Percentiles rank a stretch among this genome's conserved stretches.
phyloP scores from a whole-genome alignment of 208 protist genomes.

The Wallacemonas rigidus region DNA sequence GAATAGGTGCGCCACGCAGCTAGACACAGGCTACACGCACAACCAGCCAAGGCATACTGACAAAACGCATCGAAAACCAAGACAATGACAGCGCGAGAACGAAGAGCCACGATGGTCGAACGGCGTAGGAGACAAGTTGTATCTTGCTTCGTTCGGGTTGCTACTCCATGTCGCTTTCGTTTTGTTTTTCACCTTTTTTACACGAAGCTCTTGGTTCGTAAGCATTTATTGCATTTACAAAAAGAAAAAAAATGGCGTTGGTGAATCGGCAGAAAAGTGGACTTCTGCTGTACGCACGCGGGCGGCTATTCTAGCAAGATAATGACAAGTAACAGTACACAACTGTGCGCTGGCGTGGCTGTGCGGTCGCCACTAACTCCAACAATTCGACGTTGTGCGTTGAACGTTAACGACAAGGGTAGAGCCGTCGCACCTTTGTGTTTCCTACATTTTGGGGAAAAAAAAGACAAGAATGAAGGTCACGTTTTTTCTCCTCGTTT shows the following conservation, averaged over 20 bases:
- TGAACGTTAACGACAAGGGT: background rate
- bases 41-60: background rate
- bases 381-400: background rate
- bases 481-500: background rate
- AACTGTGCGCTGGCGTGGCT: no score
- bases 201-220: background rate
- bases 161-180: no score
- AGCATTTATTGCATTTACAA: background rate
- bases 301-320: no score
- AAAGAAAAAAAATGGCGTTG: background rate
- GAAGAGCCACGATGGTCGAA: no score
- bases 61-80: no score
- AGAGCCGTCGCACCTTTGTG: no score
- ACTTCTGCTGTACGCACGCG: constrained; percentile 4
- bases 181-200: background rate
- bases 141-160: no score
- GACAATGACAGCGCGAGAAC: no score
- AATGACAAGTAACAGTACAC: no score
- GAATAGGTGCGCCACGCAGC: background rate
- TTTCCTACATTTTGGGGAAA: background rate
- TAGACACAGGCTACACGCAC: constrained; percentile 9
- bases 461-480: background rate
- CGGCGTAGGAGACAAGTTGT: no score
- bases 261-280: constrained; percentile 8
- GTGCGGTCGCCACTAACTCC: no score